Evolutionary conservation across 1,284 basidiomycete species (phyloP), one percentile per base, ranked within the genome.

Genomic region (Boletus smithii): DNA sequence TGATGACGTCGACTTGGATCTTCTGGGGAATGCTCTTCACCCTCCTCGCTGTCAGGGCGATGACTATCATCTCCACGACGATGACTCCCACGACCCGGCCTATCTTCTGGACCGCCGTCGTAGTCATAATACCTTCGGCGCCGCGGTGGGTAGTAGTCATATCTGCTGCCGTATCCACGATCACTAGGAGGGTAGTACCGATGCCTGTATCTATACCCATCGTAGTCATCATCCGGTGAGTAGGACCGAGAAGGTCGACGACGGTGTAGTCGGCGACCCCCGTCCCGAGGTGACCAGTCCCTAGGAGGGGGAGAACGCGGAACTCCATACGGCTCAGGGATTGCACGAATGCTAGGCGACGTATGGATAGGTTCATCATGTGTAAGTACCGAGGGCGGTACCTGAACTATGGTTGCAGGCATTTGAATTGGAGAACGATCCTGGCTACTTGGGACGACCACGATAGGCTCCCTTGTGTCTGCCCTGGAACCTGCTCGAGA

Each of bases 311-410:
- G 61, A 29, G 61, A 50, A 39, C 48, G 51, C 8, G 56, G 41
- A 5, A 44, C 42, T 5, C 46, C 57, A 20, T 30, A 38, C 34
- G 34, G 36, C 8, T 43, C 34, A 6, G 54, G 59, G 29, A 29
- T 42, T 24, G 39, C 39, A 29, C 46, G 53, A 31, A 63, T 54
- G 18, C 61, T 51, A 17, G 66, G 60, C 5, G 62, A 52, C 42
- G 53, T 48, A 11, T 13, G 62, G 40, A 52, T 18, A 36, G 13
- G 50, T 4, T 35, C 52, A 27, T 49, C 53, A 11, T 36, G 44
- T 8, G 34, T 13, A 22, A 32, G 51, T 8, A 31, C 6, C 16
- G 59, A 60, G 10, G 48, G 48, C 22, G 61, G 41, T 11, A 53
- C 27, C 3, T 41, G 53, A 23, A 65, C 31, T 13, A 56, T 22